Evolutionary conservation across 441 rosid genomes (phyloP).

Genomic region (Theobroma grandiflorum): DNA sequence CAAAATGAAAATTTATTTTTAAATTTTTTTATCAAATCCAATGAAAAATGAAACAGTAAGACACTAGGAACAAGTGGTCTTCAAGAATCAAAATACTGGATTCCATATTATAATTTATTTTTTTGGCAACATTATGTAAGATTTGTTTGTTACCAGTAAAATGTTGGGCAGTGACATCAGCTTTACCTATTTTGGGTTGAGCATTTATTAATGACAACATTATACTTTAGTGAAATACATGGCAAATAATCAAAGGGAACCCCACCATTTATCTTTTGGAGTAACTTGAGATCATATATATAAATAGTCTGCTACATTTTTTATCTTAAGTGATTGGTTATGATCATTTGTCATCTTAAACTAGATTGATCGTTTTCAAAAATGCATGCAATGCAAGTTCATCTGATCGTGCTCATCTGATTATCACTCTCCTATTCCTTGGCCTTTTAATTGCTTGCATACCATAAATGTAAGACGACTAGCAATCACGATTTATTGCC

Average conservation of each 20-base stretch:
- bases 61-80: no score
- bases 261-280: background rate
- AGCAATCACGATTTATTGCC: no score
- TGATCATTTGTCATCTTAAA: background rate
- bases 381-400: no score
- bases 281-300: background rate
- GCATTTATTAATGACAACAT: slow-evolving; percentile 11
- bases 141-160: background rate
- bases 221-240: no score
- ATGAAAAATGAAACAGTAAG: no score
- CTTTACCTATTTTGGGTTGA: background rate
- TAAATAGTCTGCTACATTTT: background rate
- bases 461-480: background rate
- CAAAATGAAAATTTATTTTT: no score
- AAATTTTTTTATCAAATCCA: no score
- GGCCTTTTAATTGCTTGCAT: background rate
- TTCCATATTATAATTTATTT: no score
- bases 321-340: background rate
- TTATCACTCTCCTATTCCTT: background rate
- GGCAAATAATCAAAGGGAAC: background rate
- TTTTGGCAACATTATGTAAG: background rate
- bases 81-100: background rate
- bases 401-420: background rate
- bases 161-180: background rate
- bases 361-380: background rate